A percentile compares a stretch with the other conserved stretches of the same genome.
Evolutionary conservation across 345 rosid genomes (phyloP).

Genomic region (Pelargonium nanum): DNA sequence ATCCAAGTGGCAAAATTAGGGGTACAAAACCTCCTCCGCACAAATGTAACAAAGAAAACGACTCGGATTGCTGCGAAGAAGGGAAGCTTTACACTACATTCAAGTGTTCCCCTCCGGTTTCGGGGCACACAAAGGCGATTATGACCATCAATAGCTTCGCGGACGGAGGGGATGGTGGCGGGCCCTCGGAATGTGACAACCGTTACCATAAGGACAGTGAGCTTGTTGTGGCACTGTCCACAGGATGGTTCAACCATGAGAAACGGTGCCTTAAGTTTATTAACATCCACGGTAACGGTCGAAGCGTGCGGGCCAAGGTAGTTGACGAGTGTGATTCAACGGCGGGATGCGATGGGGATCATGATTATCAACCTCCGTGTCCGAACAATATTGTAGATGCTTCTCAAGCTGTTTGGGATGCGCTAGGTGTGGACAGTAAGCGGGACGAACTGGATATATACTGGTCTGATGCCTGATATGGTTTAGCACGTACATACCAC

Average conservation of each 20-base stretch:
- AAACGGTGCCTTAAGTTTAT: too few species aligned
- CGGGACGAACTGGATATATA: not conserved
- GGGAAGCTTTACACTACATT: conserved; percentile 11
- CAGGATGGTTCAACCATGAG: too few species aligned
- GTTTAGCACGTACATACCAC: too few species aligned
- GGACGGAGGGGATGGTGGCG: too few species aligned
- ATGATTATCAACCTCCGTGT: not conserved
- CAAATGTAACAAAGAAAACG: conserved; percentile 8
- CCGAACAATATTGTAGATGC: not conserved
- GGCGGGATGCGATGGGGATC: not conserved
- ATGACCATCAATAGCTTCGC: too few species aligned
- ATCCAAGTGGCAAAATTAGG: conserved; percentile 11
- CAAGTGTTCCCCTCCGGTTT: conserved; percentile 15
- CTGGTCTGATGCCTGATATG: conserved; percentile 3
- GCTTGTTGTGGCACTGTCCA: too few species aligned
- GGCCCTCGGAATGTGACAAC: too few species aligned
- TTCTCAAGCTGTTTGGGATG: conserved; percentile 1
- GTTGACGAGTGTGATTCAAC: conserved; percentile 1
- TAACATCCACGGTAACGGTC: conserved; percentile 4
- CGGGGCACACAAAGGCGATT: conserved; percentile 14
- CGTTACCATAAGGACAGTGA: too few species aligned
- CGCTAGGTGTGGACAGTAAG: not conserved
- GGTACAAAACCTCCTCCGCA: conserved; percentile 2
- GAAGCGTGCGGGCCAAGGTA: not conserved
- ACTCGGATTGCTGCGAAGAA: conserved; percentile 11